Evolutionary conservation across 306 rosid genomes (phyloP), one percentile per base, ranked within the genome.

Genomic region (Pterocarpus macrocarpus): DNA sequence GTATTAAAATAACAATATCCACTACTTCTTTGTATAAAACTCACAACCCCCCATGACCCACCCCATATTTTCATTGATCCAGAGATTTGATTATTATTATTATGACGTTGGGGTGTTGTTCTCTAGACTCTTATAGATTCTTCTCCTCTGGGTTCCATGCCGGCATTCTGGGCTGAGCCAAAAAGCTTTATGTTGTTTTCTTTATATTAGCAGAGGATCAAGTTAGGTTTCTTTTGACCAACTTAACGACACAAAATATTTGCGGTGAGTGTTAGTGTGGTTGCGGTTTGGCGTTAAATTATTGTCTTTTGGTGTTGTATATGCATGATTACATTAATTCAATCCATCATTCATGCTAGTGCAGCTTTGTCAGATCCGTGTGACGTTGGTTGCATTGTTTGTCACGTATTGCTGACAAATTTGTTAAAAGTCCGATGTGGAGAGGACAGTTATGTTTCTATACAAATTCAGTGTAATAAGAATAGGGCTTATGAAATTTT

Each of bases 201-300:
- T 61, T 65, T 34, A 32, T 30, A 47, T 47, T 53, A n/a, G 59
- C 59, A n/a, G n/a, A 4, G n/a, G n/a, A 79, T 74, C 71, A 64
- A 72, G 75, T 76, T 83, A 22, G 76, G 39, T 72, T 64, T 78
- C 82, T 76, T 14, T 69, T 64, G 64, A 28, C 39, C 4, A 28
- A 49, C 45, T 70, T 33, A 38, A 58, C 57, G 11, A 2, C 72
- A 39, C 65, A 35, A 4, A 43, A 70, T 62, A 79, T 85, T 57
- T 61, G 65, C 62, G 90, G 90, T 87, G 88, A 87, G 94, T 84
- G 72, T 4, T 43, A 8, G 49, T 43, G 52, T 80, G 58, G 38
- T 64, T 28, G 44, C 34, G 50, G 50, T 16, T 58, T 28, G 67
- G 14, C 17, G 41, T 47, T 68, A 68, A 71, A 43, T 72, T 80